Percentiles rank a stretch among this genome's conserved stretches.
Evolutionary conservation across 306 rosid genomes (phyloP).

Genomic region (Chamaecrista fasciculata): DNA sequence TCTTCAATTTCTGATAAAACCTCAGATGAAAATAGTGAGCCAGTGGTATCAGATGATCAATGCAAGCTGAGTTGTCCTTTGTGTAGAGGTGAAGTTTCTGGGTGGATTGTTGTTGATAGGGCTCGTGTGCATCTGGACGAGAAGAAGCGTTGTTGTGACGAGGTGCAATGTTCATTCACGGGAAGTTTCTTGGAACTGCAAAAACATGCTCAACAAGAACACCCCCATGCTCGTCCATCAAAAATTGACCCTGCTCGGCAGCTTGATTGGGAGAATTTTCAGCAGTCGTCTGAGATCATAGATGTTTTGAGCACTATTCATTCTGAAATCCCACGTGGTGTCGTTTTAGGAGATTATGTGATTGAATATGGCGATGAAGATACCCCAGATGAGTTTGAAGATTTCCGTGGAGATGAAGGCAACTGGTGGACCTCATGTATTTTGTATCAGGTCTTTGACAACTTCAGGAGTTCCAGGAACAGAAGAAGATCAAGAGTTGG

Average conservation of each 20-base stretch:
- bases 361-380: slow-evolving; percentile 93
- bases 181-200: slow-evolving; percentile 81
- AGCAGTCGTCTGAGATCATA: slow-evolving; percentile 91
- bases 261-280: slow-evolving; percentile 98
- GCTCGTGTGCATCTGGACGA: slow-evolving; percentile 71
- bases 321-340: slow-evolving; percentile 87
- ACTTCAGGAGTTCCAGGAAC: slow-evolving; percentile 83
- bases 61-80: slow-evolving; percentile 74
- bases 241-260: slow-evolving; percentile 88
- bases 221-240: slow-evolving; percentile 89
- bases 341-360: slow-evolving; percentile 91
- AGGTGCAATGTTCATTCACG: slow-evolving; percentile 58
- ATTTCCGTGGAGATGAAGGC: slow-evolving; percentile 79
- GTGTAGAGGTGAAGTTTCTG: slow-evolving; percentile 90
- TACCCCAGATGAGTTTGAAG: slow-evolving; percentile 78
- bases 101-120: slow-evolving; percentile 72
- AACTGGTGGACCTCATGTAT: slow-evolving; percentile 99
- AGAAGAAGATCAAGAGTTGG: slow-evolving; percentile 74
- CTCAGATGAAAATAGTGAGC: slow-evolving; percentile 35
- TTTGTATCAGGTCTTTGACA: slow-evolving; percentile 82
- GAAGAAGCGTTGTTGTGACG: slow-evolving; percentile 87
- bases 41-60: slow-evolving; percentile 42
- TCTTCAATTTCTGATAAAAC: slow-evolving; percentile 44
- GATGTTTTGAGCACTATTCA: slow-evolving; percentile 97
- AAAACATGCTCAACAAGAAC: slow-evolving; percentile 75